Evolutionary conservation across 495 filamentous ascomycete species (phyloP).

Genomic region (Letharia columbiana): DNA sequence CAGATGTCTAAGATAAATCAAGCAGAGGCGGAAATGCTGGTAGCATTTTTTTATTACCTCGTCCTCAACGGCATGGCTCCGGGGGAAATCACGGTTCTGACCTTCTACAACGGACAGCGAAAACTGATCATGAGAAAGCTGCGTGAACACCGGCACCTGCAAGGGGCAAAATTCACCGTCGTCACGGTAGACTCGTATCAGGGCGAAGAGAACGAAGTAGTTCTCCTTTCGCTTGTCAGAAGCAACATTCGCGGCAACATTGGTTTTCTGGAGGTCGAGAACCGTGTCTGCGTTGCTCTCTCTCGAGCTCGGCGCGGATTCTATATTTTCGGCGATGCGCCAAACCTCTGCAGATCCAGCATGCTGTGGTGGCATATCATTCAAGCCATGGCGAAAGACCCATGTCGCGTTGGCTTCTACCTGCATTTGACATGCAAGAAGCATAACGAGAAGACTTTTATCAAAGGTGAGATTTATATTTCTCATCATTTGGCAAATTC

Average conservation of each 20-base stretch:
- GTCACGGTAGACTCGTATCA: constrained; percentile 89
- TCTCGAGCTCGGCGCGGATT: constrained; percentile 80
- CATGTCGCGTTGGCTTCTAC: constrained; percentile 29
- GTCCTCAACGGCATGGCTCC: constrained; percentile 52
- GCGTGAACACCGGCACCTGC: constrained; percentile 42
- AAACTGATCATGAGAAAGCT: constrained; percentile 51
- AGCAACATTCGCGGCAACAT: constrained; percentile 49
- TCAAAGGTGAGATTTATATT: constrained; percentile 25
- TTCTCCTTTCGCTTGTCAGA: constrained; percentile 77
- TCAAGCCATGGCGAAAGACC: constrained; percentile 28
- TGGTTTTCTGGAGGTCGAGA: constrained; percentile 66
- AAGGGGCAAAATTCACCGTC: constrained; percentile 50
- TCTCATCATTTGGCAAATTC: background rate
- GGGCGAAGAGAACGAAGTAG: constrained; percentile 84
- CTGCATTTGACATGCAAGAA: constrained; percentile 37
- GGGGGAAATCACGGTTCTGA: constrained; percentile 70
- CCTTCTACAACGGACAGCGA: constrained; percentile 84
- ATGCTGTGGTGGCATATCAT: constrained; percentile 36
- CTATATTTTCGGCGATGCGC: constrained; percentile 78
- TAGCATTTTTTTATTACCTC: constrained; percentile 63
- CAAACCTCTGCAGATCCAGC: constrained; percentile 36
- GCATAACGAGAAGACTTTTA: constrained; percentile 31
- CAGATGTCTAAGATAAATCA: constrained; percentile 64
- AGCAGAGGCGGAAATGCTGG: constrained; percentile 70
- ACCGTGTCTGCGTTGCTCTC: constrained; percentile 79